Percentiles rank a stretch among this genome's conserved stretches.
Evolutionary conservation across 1,284 basidiomycete species (phyloP).

Genomic region (Pseudozyma sp.): DNA sequence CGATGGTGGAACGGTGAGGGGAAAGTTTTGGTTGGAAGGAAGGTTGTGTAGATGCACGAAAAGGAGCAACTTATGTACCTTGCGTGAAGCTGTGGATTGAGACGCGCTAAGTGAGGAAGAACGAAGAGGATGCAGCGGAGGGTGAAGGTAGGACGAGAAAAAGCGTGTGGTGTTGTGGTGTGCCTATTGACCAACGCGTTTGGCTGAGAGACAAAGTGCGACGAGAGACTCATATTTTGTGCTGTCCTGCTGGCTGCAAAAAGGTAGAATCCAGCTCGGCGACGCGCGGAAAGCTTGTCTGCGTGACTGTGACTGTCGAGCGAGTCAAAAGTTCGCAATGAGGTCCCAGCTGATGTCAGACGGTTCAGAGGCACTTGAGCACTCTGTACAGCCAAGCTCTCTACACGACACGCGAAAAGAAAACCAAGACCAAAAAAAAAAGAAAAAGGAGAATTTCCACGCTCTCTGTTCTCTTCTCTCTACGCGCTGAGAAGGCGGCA

Average conservation of each 20-base stretch:
- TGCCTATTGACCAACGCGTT: constrained; percentile 29
- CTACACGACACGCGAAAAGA: constrained; percentile 35
- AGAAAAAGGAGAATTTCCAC: constrained; percentile 14
- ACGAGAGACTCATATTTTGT: background rate
- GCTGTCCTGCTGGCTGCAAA: too few relatives aligned
- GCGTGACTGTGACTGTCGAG: background rate
- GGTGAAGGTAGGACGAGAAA: constrained; percentile 21
- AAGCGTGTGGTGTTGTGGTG: constrained; percentile 35
- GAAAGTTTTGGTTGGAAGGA: constrained; percentile 20
- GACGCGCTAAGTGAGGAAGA: constrained; percentile 17
- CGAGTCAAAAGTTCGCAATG: background rate
- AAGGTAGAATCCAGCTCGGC: constrained; percentile 6
- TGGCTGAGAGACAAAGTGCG: background rate
- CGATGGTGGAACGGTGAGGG: constrained; percentile 7
- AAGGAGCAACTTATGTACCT: constrained; percentile 41
- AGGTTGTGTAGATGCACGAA: constrained; percentile 11
- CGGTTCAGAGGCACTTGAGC: background rate
- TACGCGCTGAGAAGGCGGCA: background rate
- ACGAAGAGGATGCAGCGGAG: background rate
- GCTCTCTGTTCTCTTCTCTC: background rate
- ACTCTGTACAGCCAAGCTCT: constrained; percentile 17
- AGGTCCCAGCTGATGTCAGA: constrained; percentile 31
- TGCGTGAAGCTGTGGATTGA: background rate
- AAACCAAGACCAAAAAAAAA: background rate
- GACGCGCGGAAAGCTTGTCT: background rate